phyloP scores from a whole-genome alignment of 106 monocot species.

The Triglochin maritima region DNA sequence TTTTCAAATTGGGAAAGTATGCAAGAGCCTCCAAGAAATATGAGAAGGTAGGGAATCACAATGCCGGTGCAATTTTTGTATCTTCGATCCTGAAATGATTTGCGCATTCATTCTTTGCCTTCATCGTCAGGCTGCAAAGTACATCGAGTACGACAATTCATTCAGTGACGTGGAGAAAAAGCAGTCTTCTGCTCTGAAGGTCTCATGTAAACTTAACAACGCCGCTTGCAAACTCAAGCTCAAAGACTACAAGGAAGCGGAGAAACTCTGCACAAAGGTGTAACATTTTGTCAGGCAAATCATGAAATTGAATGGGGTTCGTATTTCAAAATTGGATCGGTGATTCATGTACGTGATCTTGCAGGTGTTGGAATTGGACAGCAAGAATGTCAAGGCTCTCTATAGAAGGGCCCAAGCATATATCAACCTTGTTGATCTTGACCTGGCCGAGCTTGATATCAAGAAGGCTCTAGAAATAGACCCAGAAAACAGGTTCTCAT shows the following conservation, averaged over 20 bases:
- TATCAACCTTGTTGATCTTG: slow-evolving; percentile 56
- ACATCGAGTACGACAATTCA: slow-evolving; percentile 55
- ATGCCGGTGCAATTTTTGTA: too few species aligned
- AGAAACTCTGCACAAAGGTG: slow-evolving; percentile 57
- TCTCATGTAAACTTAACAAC: slow-evolving; percentile 47
- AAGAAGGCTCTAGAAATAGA: slow-evolving; percentile 85
- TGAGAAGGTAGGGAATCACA: slow-evolving; percentile 32
- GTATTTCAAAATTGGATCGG: too few species aligned
- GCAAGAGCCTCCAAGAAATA: slow-evolving; percentile 57
- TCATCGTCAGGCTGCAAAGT: slow-evolving; percentile 25
- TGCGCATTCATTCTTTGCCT: neutral
- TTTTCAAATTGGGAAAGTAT: slow-evolving; percentile 47
- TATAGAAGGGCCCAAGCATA: slow-evolving; percentile 73
- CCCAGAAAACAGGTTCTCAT: slow-evolving; percentile 51
- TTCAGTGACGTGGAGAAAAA: slow-evolving; percentile 72
- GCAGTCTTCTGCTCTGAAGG: slow-evolving; percentile 39
- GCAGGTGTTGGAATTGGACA: slow-evolving; percentile 62
- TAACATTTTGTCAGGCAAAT: too few species aligned
- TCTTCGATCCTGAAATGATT: too few species aligned
- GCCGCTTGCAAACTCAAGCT: slow-evolving; percentile 42
- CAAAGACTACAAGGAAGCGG: slow-evolving; percentile 45
- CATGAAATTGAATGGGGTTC: too few species aligned
- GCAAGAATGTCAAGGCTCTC: slow-evolving; percentile 67
- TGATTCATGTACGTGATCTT: neutral
- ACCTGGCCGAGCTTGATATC: slow-evolving; percentile 70